Evolutionary conservation across 2,329 filamentous ascomycete species (phyloP).

Genomic region (Elsinoe batatas): DNA sequence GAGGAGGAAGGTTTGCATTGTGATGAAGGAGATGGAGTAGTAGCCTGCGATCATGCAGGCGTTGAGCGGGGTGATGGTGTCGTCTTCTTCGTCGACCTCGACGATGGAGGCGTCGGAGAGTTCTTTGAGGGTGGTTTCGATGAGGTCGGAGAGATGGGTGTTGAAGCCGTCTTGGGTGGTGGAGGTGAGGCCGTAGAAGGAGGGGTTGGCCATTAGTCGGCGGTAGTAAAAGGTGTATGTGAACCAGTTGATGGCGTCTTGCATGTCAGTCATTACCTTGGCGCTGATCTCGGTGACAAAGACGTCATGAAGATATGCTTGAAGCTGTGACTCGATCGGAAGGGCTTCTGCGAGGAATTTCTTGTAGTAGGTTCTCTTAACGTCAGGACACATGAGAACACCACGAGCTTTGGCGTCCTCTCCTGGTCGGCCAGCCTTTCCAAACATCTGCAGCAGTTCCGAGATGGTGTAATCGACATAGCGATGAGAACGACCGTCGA

Average conservation of each 20-base stretch:
- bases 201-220: conserved; percentile 85
- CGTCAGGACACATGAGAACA: conserved; percentile 90
- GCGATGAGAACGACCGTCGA: conserved; percentile 89
- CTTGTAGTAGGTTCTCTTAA: conserved; percentile 96
- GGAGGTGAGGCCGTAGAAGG: conserved; percentile 84
- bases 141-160: conserved; percentile 84
- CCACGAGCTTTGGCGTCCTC: conserved; percentile 75
- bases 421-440: conserved; percentile 72
- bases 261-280: conserved; percentile 87
- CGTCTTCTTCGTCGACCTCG: conserved; percentile 80
- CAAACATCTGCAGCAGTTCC: conserved; percentile 96
- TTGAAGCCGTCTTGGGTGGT: conserved; percentile 89
- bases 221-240: conserved; percentile 99
- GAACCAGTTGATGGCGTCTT: conserved; percentile 96
- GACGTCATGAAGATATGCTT: conserved; percentile 84
- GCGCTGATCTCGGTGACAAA: conserved; percentile 97
- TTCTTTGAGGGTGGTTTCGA: conserved; percentile 86
- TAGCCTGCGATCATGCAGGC: conserved; percentile 97
- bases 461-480: conserved; percentile 94
- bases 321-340: conserved; percentile 88
- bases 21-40: conserved; percentile 98
- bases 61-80: conserved; percentile 79
- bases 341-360: conserved; percentile 96
- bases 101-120: conserved; percentile 89
- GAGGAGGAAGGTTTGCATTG: conserved; percentile 95